These are phyloP conservation scores for Cordyceps tenuipes DNA, from an alignment of 2,329 filamentous ascomycete genomes.

Conservation along the genomic window DNA sequence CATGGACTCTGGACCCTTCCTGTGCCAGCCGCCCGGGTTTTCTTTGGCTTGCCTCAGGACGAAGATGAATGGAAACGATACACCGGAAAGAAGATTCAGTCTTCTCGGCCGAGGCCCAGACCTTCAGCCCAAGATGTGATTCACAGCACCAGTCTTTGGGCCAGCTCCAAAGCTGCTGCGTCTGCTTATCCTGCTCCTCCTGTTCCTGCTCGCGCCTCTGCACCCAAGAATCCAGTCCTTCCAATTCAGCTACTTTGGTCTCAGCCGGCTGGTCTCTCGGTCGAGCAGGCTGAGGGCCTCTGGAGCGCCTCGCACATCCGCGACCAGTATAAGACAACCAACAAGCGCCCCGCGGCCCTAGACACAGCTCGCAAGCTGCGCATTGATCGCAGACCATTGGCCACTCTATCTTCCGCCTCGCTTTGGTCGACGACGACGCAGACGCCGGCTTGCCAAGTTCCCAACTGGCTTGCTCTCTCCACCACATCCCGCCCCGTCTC, in stretches of 20 bases:
- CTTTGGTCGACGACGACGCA: slow-evolving; percentile 24
- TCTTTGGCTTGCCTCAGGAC: not conserved
- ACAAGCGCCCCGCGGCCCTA: slow-evolving; percentile 26
- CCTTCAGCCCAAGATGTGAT: not conserved
- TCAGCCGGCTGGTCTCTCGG: not conserved
- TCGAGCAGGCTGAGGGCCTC: slow-evolving; percentile 15
- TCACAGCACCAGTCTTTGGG: slow-evolving; percentile 4
- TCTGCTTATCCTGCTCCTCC: not conserved
- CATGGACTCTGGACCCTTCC: slow-evolving; percentile 5
- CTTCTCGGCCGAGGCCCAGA: slow-evolving; percentile 1
- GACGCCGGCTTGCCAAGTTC: not conserved
- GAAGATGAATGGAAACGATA: not conserved
- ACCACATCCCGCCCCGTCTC: not conserved
- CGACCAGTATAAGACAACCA: slow-evolving; percentile 24
- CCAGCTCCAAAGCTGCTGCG: not conserved
- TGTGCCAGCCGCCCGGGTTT: not conserved
- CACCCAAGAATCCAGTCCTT: not conserved
- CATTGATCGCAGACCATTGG: slow-evolving; percentile 20
- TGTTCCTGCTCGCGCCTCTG: slow-evolving; percentile 14
- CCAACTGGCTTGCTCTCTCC: slow-evolving; percentile 15
- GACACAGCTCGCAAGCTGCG: slow-evolving; percentile 27
- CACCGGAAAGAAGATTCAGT: not conserved
- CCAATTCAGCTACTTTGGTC: not conserved
- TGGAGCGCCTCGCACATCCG: slow-evolving; percentile 16
- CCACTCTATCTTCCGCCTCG: slow-evolving; percentile 23